Base-by-base conservation (phyloP, 2,329 filamentous ascomycete genomes). In the Ophiostoma perfectum region DNA sequence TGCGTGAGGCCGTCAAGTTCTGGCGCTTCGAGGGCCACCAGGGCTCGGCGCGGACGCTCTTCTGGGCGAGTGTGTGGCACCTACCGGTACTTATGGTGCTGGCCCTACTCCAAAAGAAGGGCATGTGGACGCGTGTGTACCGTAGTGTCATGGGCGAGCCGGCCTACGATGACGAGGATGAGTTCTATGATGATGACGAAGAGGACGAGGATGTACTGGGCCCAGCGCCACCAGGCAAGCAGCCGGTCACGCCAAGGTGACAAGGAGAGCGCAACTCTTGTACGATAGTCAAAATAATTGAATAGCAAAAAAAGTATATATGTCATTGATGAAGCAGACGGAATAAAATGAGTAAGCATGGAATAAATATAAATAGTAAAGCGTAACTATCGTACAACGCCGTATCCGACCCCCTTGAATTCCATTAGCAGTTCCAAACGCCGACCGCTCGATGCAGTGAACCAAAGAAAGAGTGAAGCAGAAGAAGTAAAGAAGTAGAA, bases 61-160 rank as follows among this genome's bases (percentile, higher is more conserved):
- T 99, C 78, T 99, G 95, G 95, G 93, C 95, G 1, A 97, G 92
- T 77, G 92, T 99, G 9, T 98, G 94, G 95, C 93, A 97, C 80
- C 78, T 99, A 64, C 95, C 95, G 0, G 90, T 90, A 39, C 84
- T 98, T 58, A 87, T 99, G 83, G 92, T 97, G 64, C 81, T 97
- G 70, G 94, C 93, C 2, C 89, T 98, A 78, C 86, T 90, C 68
- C 92, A 96, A 78, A 99, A 99, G 84, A 96, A 93, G 80, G 94
- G 93, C 0, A 84, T 97, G 79, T 95, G 92, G 92, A 85, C 88
- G 72, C 84, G 93, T 16, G 86, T 94, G n/a, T 94, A 90, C 88
- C 85, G 82, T 68, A 86, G 86, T 68, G 79, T 91, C 0, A 81
- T 86, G 68, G 90, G 90, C 0, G 86, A 86, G 1, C 82, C 84